Percentiles rank a stretch among this genome's conserved stretches.
These are phyloP conservation scores for Sordaria brevicollis DNA, from an alignment of 495 filamentous ascomycete species.

Conservation along the genomic window DNA sequence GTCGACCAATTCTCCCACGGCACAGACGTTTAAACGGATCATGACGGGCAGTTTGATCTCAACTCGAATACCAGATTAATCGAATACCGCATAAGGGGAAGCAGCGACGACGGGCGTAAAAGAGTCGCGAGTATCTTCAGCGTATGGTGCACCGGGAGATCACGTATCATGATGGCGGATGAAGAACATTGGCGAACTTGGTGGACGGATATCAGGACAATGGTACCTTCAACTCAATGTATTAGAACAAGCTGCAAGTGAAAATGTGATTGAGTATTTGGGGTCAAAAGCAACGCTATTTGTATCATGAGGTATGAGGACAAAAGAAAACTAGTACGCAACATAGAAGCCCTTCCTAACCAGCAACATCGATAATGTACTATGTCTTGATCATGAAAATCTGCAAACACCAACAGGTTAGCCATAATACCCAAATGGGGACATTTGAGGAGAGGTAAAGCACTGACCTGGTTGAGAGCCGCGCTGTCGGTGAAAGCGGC, in stretches of 20 bases:
- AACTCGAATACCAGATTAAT: not conserved
- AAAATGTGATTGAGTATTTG: not conserved
- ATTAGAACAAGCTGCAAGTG: not conserved
- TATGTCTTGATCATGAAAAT: constrained; percentile 64
- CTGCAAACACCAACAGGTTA: constrained; percentile 36
- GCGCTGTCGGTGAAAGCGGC: constrained; percentile 59
- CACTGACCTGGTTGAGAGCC: constrained; percentile 64
- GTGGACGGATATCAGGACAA: not conserved
- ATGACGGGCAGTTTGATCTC: not conserved
- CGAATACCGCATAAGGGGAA: not conserved
- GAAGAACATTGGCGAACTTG: not conserved
- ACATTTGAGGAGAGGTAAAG: not conserved
- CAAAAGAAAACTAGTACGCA: not conserved
- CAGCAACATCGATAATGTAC: not conserved
- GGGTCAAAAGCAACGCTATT: not conserved
- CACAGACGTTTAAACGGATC: not conserved
- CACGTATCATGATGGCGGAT: not conserved
- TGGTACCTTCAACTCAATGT: not conserved
- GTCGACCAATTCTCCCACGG: not conserved
- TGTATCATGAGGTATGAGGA: not conserved
- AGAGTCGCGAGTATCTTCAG: not conserved
- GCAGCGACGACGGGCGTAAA: not conserved
- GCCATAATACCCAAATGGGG: not conserved
- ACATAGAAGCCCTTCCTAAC: not conserved
- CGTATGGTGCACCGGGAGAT: not conserved